Percentiles rank a stretch among this genome's conserved stretches.
phyloP scores from a whole-genome alignment of 2,329 filamentous ascomycete species.

The Alternaria alternata region DNA sequence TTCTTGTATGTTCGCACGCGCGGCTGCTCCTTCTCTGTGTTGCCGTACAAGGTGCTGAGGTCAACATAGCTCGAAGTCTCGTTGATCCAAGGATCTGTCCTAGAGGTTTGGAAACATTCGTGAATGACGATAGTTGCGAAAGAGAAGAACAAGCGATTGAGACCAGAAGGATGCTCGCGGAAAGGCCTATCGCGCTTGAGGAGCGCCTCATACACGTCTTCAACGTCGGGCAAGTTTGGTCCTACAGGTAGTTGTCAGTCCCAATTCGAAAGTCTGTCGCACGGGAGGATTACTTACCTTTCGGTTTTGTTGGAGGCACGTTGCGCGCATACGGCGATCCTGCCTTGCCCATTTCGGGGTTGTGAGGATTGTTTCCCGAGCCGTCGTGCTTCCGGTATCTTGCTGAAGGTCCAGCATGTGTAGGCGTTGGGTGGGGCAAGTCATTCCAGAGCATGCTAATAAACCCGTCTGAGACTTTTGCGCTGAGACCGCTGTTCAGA shows the following conservation, averaged over 20 bases:
- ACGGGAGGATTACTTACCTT: conserved; percentile 43
- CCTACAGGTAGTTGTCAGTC: conserved; percentile 18
- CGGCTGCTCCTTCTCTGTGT: conserved; percentile 70
- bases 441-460: conserved; percentile 63
- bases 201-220: conserved; percentile 69
- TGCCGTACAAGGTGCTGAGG: conserved; percentile 73
- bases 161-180: conserved; percentile 71
- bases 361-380: conserved; percentile 60
- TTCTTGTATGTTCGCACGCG: conserved; percentile 70
- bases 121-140: conserved; percentile 70
- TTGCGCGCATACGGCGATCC: conserved; percentile 64
- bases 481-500: conserved; percentile 58
- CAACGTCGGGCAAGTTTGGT: conserved; percentile 66
- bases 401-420: conserved; percentile 56
- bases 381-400: conserved; percentile 53
- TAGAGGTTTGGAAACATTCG: conserved; percentile 71
- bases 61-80: conserved; percentile 78
- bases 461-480: conserved; percentile 60
- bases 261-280: background rate
- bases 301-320: conserved; percentile 63
- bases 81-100: conserved; percentile 67
- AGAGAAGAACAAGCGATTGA: conserved; percentile 77
- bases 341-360: conserved; percentile 62
- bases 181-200: conserved; percentile 66
- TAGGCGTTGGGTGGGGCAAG: conserved; percentile 60